Base-by-base conservation (phyloP, 805 yeast species). In the Nakazawaea laoshanensis region DNA sequence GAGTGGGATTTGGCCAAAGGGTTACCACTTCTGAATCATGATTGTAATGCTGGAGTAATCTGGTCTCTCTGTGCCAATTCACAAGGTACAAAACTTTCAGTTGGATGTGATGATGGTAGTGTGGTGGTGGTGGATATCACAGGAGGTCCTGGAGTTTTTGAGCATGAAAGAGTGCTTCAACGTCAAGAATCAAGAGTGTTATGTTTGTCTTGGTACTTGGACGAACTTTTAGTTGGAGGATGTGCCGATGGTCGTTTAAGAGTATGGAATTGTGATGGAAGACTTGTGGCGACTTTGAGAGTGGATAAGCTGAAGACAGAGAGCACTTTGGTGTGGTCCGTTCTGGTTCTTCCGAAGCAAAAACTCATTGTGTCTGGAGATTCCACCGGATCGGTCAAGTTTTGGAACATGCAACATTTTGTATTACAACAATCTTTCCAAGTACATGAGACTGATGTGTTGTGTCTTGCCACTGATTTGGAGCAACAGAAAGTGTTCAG, bases 101-200 rank as follows among this genome's bases (percentile, higher is more conserved):
- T 84, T 1, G 98, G 97, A 3, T 89, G 97, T 55, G 98, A 92
- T 45, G 94, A 88, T 50, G 98, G 98, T 16, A 66, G 85, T 5
- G 87, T 89, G 7, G 94, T 83, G 2, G 54, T 92, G 4, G 65
- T 87, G 12, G 86, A 86, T 48, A 74, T 88, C n/a, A 63, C 84
- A 6, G 95, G 92, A 10, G 96, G 95, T 12, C 65, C 64, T n/a
- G 95, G 94, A 8, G 70, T 70, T 14, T 61, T 89, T 45, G 95
- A 84, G 50, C 86, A 80, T 52, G 79, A 70, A 37, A 57, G 67
- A 18, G 74, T 86, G 32, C 65, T 92, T 40, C 92, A 83, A 55
- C 71, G 95, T 58, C 94, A 84, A 50, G 86, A 79, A 35, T 70
- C 86, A 29, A 68, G 96, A 52, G 80, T 92, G 1, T 63, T 92